A percentile compares a stretch with the other conserved stretches of the same genome.
Conservation (phyloP, 768 basidiomycete genomes). For the Boletus coccyginus region DNA sequence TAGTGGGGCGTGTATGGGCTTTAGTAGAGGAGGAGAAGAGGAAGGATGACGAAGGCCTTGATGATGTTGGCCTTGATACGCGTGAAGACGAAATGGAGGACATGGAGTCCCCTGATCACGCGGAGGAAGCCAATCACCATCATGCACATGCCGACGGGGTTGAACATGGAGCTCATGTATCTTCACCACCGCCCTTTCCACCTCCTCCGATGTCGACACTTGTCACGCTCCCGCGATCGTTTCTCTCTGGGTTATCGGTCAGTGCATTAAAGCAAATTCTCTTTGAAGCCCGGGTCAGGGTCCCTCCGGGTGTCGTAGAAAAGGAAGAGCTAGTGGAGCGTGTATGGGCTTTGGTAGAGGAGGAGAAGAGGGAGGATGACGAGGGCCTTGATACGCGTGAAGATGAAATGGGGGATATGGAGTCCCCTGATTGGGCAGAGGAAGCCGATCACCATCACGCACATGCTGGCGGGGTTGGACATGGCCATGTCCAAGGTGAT, state of each 20-base stretch:
- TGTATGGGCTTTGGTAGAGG: slow-evolving; percentile 59
- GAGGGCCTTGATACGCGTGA: slow-evolving; percentile 36
- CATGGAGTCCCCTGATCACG: slow-evolving; percentile 17
- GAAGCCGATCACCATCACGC: not conserved
- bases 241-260: slow-evolving; percentile 62
- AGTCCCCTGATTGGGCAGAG: slow-evolving; percentile 20
- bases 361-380: slow-evolving; percentile 54
- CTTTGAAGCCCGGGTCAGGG: slow-evolving; percentile 74
- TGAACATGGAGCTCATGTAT: not conserved
- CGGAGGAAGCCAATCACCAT: slow-evolving; percentile 11
- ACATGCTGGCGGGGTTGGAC: not conserved
- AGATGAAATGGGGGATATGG: slow-evolving; percentile 30
- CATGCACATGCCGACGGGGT: not conserved
- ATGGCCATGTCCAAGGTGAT: not conserved
- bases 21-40: slow-evolving; percentile 64
- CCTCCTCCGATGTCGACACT: slow-evolving; percentile 63
- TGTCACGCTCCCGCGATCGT: slow-evolving; percentile 55
- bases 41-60: slow-evolving; percentile 44
- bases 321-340: slow-evolving; percentile 81
- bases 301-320: slow-evolving; percentile 59
- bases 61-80: slow-evolving; percentile 6
- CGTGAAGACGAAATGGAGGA: slow-evolving; percentile 33
- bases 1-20: slow-evolving; percentile 66
- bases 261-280: slow-evolving; percentile 74
- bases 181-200: slow-evolving; percentile 30